Evolutionary conservation across 805 yeast species (phyloP), one percentile per base, ranked within the genome.

Genomic region (Pichia thaimueangensis): DNA sequence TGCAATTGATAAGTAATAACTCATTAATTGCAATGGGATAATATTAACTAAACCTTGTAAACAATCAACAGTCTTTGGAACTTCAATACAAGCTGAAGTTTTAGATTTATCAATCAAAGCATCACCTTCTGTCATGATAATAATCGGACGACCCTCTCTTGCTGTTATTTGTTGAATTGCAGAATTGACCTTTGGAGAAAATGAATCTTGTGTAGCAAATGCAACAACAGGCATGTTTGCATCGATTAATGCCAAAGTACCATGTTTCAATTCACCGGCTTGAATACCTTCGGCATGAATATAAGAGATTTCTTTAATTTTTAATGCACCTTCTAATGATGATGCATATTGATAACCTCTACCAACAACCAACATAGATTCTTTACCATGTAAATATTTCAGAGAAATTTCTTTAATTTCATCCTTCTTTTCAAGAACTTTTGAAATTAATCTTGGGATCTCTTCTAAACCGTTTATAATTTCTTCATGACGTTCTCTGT

Each of bases 231-330:
- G 99, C 60, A 93, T 71, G 49, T 82, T 73, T 55, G 85, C 95
- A 67, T 93, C 99, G 47, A 93, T 97, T 47, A 93, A 74, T 7
- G 99, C 99, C 58, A 93, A 76, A 25, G 87, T 96, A 68, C 99
- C 99, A 62, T 93, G 99, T 67, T 93, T 93, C 68, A 93, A 79
- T 69, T 93, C 99, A 64, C 98, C 99, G 19, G 99, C 98, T 52
- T 93, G 79, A 41, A 93, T 96, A 71, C 98, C 99, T 70, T 93
- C 99, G 17, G 97, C 87, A 65, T 93, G 99, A 87, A 93, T 93
- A 65, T 93, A 93, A 3, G 97, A 91, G 49, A 93, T 93, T 67
- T 93, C 99, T 70, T 93, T 93, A 63, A 93, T 91, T 70, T 93
- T 93, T 59, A 93, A 77, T 11, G 99, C 98, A 62, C 98, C 98